Evolutionary conservation across 768 basidiomycete genomes (phyloP).

Genomic region (Panaeolus cyanescens): DNA sequence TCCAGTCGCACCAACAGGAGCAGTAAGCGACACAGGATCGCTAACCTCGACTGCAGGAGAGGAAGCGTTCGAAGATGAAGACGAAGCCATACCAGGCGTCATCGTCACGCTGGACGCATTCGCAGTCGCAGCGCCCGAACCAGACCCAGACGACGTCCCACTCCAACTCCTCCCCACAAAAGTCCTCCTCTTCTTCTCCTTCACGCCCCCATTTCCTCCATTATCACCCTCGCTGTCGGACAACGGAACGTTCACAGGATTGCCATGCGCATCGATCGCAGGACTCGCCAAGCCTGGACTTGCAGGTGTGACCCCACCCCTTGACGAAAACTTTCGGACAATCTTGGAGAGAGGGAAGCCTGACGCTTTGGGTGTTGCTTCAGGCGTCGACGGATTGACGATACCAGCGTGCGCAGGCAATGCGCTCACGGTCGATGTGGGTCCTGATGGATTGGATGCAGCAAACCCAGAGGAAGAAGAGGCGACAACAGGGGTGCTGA

Average conservation of each 20-base stretch:
- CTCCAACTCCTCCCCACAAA: slow-evolving; percentile 30
- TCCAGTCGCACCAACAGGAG: slow-evolving; percentile 6
- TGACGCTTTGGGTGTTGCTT: not conserved
- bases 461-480: not conserved
- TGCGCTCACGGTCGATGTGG: too few relatives aligned
- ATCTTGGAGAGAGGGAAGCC: slow-evolving; percentile 14
- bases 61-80: not conserved
- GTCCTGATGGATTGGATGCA: too few relatives aligned
- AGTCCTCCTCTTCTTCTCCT: slow-evolving; percentile 23
- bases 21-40: slow-evolving; percentile 4
- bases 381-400: not conserved
- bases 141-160: not conserved
- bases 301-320: slow-evolving; percentile 11
- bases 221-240: not conserved
- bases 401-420: not conserved
- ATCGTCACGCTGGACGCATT: too few relatives aligned
- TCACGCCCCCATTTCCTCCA: not conserved
- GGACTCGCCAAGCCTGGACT: slow-evolving; percentile 10
- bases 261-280: slow-evolving; percentile 13
- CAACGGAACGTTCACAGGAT: slow-evolving; percentile 7
- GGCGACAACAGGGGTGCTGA: not conserved
- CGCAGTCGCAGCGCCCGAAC: slow-evolving; percentile 11
- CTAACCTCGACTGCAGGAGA: not conserved
- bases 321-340: slow-evolving; percentile 23
- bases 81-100: slow-evolving; percentile 8